Evolutionary conservation across 495 filamentous ascomycete species (phyloP).

Genomic region (Patellaria atrata): DNA sequence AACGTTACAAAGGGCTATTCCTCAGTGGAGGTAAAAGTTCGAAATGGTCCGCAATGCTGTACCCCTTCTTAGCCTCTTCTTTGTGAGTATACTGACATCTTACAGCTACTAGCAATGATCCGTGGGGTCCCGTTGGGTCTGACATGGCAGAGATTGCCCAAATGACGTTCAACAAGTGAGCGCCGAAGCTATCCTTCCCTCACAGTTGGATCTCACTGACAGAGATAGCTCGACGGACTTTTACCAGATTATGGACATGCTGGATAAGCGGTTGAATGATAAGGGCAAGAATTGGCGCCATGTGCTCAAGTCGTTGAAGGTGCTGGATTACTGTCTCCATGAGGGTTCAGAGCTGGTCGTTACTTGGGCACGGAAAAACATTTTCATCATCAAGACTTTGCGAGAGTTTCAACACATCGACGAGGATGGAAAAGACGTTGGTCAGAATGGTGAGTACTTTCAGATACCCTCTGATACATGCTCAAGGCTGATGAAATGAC

Average conservation of each 20-base stretch:
- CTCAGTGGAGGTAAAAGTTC: slow-evolving; percentile 91
- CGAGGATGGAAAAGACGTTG: slow-evolving; percentile 87
- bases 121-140: slow-evolving; percentile 95
- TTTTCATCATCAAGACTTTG: slow-evolving; percentile 96
- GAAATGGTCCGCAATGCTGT: slow-evolving; percentile 63
- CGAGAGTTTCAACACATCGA: slow-evolving; percentile 94
- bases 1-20: slow-evolving; percentile 99
- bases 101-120: slow-evolving; percentile 93
- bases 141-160: slow-evolving; percentile 99
- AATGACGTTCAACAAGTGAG: slow-evolving; percentile 92
- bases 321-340: slow-evolving; percentile 95
- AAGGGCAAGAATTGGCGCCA: slow-evolving; percentile 99
- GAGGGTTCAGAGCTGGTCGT: slow-evolving; percentile 95
- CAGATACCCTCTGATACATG: not conserved
- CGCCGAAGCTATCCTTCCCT: slow-evolving; percentile 2
- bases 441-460: slow-evolving; percentile 63
- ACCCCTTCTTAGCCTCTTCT: not conserved
- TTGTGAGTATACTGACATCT: slow-evolving; percentile 12
- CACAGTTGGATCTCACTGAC: slow-evolving; percentile 5
- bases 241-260: slow-evolving; percentile 99
- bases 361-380: slow-evolving; percentile 94
- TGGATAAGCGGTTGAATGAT: slow-evolving; percentile 97
- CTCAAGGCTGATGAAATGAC: slow-evolving; percentile 13
- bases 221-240: slow-evolving; percentile 77
- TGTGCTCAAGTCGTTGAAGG: slow-evolving; percentile 93